Evolutionary conservation across 2,329 filamentous ascomycete species (phyloP).

Genomic region (Penicillium sp.): DNA sequence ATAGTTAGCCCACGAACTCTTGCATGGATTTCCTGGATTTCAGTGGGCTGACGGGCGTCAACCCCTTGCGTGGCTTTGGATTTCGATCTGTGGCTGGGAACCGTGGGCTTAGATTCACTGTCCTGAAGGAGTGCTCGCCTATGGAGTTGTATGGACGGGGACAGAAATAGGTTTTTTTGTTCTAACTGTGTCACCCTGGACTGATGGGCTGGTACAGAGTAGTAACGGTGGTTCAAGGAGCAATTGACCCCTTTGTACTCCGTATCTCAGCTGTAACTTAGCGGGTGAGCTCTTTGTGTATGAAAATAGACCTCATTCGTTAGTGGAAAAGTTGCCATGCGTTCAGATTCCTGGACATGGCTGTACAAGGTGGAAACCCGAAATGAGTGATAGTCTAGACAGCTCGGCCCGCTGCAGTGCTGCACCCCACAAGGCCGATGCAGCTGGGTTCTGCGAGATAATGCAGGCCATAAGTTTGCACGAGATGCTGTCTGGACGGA

Average conservation of each 20-base stretch:
- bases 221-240: background rate
- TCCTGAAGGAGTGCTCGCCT: background rate
- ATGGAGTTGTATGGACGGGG: background rate
- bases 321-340: too few relatives aligned
- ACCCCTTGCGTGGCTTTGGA: slow-evolving; percentile 22
- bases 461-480: slow-evolving; percentile 13
- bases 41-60: background rate
- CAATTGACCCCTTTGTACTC: background rate
- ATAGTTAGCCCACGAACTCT: background rate
- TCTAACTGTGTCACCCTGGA: background rate
- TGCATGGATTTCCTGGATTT: background rate
- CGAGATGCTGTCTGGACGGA: background rate
- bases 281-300: background rate
- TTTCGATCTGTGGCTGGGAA: slow-evolving; percentile 4
- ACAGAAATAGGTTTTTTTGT: background rate
- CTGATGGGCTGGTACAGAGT: background rate
- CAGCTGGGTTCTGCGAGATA: slow-evolving; percentile 19
- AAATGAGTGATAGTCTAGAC: background rate
- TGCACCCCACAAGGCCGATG: slow-evolving; percentile 15
- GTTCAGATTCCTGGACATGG: too few relatives aligned
- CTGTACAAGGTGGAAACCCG: background rate
- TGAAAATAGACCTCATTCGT: background rate
- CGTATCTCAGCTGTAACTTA: background rate
- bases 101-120: background rate
- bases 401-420: slow-evolving; percentile 3